Percentiles rank a stretch among this genome's conserved stretches.
phyloP scores from a whole-genome alignment of 192 early-diverging fungal genomes.

The Coemansia sp. region DNA sequence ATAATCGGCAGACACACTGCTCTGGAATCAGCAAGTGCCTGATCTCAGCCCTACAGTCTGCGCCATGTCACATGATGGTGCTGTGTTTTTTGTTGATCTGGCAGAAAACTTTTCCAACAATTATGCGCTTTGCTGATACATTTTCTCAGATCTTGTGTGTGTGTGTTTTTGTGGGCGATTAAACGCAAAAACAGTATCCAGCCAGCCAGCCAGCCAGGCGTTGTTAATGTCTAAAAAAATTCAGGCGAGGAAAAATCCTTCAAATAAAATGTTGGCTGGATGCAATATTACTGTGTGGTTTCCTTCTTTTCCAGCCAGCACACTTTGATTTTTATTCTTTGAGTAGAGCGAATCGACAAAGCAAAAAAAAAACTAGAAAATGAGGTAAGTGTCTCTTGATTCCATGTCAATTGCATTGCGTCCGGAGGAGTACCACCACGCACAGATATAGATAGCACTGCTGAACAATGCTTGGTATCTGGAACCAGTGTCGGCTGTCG shows the following conservation, averaged over 20 bases:
- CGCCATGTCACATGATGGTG: background rate
- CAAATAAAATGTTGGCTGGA: background rate
- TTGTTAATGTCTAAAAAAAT: background rate
- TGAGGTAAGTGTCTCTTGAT: background rate
- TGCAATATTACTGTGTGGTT: background rate
- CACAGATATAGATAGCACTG: too few species aligned
- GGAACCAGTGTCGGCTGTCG: background rate
- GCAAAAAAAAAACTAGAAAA: background rate
- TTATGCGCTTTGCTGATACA: background rate
- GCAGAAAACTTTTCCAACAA: background rate
- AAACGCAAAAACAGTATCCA: too few species aligned
- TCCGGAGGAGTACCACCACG: too few species aligned
- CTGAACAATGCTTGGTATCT: background rate
- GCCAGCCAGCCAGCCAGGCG: too few species aligned
- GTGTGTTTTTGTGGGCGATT: too few species aligned
- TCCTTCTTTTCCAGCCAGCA: constrained; percentile 36
- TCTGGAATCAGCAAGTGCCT: background rate
- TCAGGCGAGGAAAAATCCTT: background rate
- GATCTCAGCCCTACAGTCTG: background rate
- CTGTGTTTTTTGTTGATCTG: too few species aligned
- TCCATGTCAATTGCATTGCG: too few species aligned
- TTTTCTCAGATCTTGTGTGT: too few species aligned
- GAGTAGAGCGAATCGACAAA: background rate
- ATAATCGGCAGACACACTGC: background rate
- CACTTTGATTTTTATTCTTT: constrained; percentile 10